These are phyloP conservation scores for Cyberlindnera mycetangii DNA, from an alignment of 805 yeast species.

Conservation along the genomic window DNA sequence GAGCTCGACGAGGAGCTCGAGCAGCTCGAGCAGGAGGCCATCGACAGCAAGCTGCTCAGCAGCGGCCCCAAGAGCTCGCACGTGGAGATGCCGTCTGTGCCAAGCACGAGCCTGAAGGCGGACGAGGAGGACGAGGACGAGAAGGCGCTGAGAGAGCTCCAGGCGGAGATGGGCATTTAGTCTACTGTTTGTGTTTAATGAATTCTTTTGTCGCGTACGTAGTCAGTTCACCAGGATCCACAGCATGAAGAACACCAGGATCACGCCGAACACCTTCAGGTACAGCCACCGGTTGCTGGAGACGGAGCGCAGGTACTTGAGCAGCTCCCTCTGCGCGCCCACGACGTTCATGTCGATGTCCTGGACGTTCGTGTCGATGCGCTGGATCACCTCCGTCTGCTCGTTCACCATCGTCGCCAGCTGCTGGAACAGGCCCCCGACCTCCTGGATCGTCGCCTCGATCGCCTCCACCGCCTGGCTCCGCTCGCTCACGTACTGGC, in stretches of 20 bases:
- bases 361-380: slow-evolving; percentile 93
- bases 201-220: no score
- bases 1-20: slow-evolving; percentile 95
- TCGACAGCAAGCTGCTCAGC: slow-evolving; percentile 53
- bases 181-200: background rate
- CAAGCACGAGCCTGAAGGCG: slow-evolving; percentile 32
- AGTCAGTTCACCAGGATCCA: slow-evolving; percentile 75
- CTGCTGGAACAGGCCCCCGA: slow-evolving; percentile 91
- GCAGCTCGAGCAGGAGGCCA: slow-evolving; percentile 78
- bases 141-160: slow-evolving; percentile 73
- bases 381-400: slow-evolving; percentile 93
- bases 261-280: slow-evolving; percentile 82
- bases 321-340: slow-evolving; percentile 92
- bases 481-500: slow-evolving; percentile 75
- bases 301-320: slow-evolving; percentile 84
- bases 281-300: slow-evolving; percentile 92
- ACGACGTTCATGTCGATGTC: slow-evolving; percentile 84
- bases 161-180: slow-evolving; percentile 83
- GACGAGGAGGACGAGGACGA: slow-evolving; percentile 74
- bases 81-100: slow-evolving; percentile 46
- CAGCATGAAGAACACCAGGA: slow-evolving; percentile 68
- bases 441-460: slow-evolving; percentile 95
- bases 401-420: slow-evolving; percentile 97
- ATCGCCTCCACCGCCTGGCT: slow-evolving; percentile 92
- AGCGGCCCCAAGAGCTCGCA: slow-evolving; percentile 33